These are phyloP conservation scores for Parathielavia appendiculata DNA, from an alignment of 495 filamentous ascomycete genomes.

Conservation along the genomic window DNA sequence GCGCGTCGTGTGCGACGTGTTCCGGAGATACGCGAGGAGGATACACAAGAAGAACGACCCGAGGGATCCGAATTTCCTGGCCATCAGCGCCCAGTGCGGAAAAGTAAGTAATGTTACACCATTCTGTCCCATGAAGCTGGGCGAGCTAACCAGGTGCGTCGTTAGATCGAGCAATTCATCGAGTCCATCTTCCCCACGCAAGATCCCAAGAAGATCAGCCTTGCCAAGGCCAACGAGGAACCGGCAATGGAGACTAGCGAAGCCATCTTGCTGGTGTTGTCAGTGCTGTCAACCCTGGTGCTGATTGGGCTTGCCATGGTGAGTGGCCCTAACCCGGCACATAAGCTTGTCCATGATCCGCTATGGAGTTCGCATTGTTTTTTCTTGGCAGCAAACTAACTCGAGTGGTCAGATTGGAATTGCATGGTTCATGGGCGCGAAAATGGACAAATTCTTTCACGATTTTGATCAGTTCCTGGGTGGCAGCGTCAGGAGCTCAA, in stretches of 20 bases:
- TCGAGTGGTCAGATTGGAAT: slow-evolving; percentile 50
- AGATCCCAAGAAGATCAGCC: slow-evolving; percentile 44
- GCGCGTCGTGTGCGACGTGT: slow-evolving; percentile 68
- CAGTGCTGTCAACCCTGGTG: slow-evolving; percentile 33
- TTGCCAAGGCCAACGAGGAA: slow-evolving; percentile 24
- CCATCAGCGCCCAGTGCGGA: slow-evolving; percentile 85
- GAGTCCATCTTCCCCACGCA: slow-evolving; percentile 84
- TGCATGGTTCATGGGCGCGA: slow-evolving; percentile 63
- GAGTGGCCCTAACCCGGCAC: slow-evolving; percentile 20
- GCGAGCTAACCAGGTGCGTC: slow-evolving; percentile 7
- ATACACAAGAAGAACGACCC: slow-evolving; percentile 96
- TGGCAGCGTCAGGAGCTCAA: slow-evolving; percentile 17
- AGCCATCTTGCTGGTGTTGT: slow-evolving; percentile 31
- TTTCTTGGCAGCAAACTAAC: not conserved
- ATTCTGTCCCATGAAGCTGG: not conserved
- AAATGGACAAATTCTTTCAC: slow-evolving; percentile 47
- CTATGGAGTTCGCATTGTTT: not conserved
- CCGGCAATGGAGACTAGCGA: slow-evolving; percentile 34
- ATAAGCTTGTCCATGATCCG: slow-evolving; percentile 10
- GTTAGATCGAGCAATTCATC: slow-evolving; percentile 93
- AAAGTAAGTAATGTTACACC: slow-evolving; percentile 53
- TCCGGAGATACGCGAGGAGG: slow-evolving; percentile 66
- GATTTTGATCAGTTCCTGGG: slow-evolving; percentile 28
- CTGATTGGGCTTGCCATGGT: slow-evolving; percentile 45
- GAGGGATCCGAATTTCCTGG: slow-evolving; percentile 85